These are phyloP conservation scores for Puccinia novopanici DNA, from an alignment of 1,284 basidiomycete genomes.

Conservation along the genomic window DNA sequence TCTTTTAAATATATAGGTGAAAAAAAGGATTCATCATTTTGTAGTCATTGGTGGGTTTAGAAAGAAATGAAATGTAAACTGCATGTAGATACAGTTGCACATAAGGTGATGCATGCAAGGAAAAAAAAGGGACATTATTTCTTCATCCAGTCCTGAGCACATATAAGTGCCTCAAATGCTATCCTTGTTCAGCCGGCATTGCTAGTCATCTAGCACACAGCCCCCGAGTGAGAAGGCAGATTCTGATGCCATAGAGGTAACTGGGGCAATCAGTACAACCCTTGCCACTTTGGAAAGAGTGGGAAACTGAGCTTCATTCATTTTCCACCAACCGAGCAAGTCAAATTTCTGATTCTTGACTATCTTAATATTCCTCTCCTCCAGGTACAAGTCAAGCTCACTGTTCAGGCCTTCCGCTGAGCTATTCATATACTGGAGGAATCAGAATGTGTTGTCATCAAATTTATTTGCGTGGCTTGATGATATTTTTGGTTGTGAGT, in stretches of 20 bases:
- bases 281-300: not conserved
- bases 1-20: not conserved
- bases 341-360: not conserved
- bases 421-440: no score
- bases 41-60: not conserved
- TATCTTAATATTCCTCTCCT: not conserved
- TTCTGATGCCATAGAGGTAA: no score
- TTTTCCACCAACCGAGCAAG: not conserved
- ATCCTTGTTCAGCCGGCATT: not conserved
- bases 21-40: not conserved
- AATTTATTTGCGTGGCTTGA: no score
- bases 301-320: not conserved
- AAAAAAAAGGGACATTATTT: not conserved
- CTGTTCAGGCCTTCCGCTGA: not conserved
- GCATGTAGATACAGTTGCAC: no score
- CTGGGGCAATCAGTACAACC: not conserved
- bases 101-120: not conserved
- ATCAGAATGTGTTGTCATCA: no score
- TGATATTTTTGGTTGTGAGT: no score
- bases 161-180: not conserved
- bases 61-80: not conserved
- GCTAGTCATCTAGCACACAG: not conserved
- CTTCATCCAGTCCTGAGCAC: not conserved
- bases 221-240: not conserved
- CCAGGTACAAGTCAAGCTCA: not conserved